These are phyloP conservation scores for Triticum aestivum DNA, from an alignment of 176 grass and related monocot species.

Conservation along the genomic window DNA sequence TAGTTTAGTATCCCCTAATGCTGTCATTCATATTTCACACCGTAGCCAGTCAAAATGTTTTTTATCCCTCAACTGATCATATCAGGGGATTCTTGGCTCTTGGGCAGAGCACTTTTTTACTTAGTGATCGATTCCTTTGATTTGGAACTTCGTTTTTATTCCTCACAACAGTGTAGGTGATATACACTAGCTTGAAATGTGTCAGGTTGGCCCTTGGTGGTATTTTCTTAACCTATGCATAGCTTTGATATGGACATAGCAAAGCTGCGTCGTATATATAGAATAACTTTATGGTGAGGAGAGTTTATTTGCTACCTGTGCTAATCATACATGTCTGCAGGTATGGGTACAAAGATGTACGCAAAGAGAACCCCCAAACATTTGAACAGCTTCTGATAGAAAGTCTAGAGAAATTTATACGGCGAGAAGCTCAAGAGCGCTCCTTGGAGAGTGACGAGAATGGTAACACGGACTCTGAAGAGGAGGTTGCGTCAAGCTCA, in stretches of 20 bases:
- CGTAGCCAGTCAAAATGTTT: constrained; percentile 16
- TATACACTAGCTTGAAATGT: too few relatives aligned
- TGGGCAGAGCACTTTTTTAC: not conserved
- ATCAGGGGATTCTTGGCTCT: not conserved
- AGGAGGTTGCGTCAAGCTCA: constrained; percentile 40
- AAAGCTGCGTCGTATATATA: not conserved
- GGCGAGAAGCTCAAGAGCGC: constrained; percentile 91
- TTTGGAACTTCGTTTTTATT: too few relatives aligned
- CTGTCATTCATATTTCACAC: constrained; percentile 15
- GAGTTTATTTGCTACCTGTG: not conserved
- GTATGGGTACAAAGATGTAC: constrained; percentile 96
- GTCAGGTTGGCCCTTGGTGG: too few relatives aligned
- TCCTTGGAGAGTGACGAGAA: constrained; percentile 80
- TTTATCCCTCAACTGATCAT: not conserved
- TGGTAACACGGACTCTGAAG: constrained; percentile 57
- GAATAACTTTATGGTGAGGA: not conserved
- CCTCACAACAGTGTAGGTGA: too few relatives aligned
- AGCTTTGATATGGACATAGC: not conserved
- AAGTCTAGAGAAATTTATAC: constrained; percentile 89
- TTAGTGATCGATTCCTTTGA: too few relatives aligned
- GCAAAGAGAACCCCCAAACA: constrained; percentile 74
- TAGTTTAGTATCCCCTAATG: constrained; percentile 10
- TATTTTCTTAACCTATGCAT: not conserved
- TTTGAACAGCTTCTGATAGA: constrained; percentile 92
- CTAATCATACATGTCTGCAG: constrained; percentile 46